Base-by-base conservation (phyloP, 768 basidiomycete species). In the Xanthoconium purpureum region DNA sequence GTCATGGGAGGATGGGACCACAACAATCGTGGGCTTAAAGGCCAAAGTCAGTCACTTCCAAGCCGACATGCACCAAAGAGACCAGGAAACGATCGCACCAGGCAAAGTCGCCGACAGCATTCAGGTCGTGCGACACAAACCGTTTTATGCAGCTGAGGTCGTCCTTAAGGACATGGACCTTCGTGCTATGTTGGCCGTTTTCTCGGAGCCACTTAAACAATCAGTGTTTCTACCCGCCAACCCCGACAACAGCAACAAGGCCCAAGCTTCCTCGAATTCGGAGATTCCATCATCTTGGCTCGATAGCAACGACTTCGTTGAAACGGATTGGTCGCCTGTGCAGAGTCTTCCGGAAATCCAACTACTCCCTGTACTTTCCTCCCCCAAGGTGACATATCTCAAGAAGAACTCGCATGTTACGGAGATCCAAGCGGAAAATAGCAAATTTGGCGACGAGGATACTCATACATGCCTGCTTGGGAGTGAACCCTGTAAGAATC, bases 41-140 rank as follows among this genome's bases (percentile, higher is more conserved):
- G 90, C 84, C 17, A 80, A 85, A 65, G 82, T 95, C 37, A 84
- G 86, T 36, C 82, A 84, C 47, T 85, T 97, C 66, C 86, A 89
- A 59, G 91, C 89, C 44, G 95, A 98, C 66, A 81, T 95, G 75
- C 95, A 98, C 69, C 94, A 97, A 72, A 80, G 94, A 49, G 88
- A 89, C 58, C 89, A 94, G 73, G 92, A 95, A 74, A 79, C 80
- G 9, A 76, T 75, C 1, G 80, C 85, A 1, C 74, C 78, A 9
- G 84, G 85, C n/a, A 75, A 77, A 50, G 72, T 79, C 47, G 78
- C 84, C 8, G 74, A 82, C 24, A 79, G 80, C n/a, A 78, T 77
- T 18, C 85, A 85, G 65, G 77, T 80, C 5, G 73, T 84, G 7
- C 80, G 83, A 10, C 87, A 88, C 68, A 97, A 94, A 68, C 83